Percentiles rank a stretch among this genome's conserved stretches.
Evolutionary conservation across 169 alveolate species (phyloP).

Genomic region (Plasmodium relictum): DNA sequence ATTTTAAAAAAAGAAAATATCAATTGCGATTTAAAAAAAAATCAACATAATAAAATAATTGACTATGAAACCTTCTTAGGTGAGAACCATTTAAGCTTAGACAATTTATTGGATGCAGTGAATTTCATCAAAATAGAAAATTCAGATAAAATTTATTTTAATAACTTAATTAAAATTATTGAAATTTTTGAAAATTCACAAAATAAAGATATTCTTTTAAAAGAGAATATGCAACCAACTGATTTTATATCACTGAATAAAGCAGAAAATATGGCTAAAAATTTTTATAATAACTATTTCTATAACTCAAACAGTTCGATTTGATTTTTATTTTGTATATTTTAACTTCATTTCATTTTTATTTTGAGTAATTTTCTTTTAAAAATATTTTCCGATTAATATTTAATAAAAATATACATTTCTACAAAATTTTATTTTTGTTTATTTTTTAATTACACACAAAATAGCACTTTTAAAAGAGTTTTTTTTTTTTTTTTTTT

Average conservation of each 20-base stretch:
- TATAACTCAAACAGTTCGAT: not conserved
- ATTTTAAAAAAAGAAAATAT: constrained; percentile 1
- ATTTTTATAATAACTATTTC: constrained; percentile 45
- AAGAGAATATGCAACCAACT: constrained; percentile 34
- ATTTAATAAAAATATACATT: no score
- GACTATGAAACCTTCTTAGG: constrained; percentile 27
- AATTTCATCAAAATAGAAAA: constrained; percentile 62
- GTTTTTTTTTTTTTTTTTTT: no score
- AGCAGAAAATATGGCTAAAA: constrained; percentile 31
- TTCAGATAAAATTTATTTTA: constrained; percentile 50
- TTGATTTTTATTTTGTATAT: not conserved
- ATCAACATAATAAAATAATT: constrained; percentile 11
- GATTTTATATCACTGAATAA: constrained; percentile 26
- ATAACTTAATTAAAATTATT: constrained; percentile 41
- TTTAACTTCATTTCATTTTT: not conserved
- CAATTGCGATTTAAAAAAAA: not conserved
- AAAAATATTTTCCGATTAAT: no score
- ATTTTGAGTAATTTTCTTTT: not conserved
- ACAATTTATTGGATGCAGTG: constrained; percentile 30
- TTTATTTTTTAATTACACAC: no score
- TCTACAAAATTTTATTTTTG: no score
- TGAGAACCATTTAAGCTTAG: constrained; percentile 14
- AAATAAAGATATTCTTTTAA: constrained; percentile 24
- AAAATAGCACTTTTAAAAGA: no score
- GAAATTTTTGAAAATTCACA: constrained; percentile 36